A percentile compares a stretch with the other conserved stretches of the same genome.
Conservation (phyloP, 768 basidiomycete genomes). For the Termitomyces sp. region DNA sequence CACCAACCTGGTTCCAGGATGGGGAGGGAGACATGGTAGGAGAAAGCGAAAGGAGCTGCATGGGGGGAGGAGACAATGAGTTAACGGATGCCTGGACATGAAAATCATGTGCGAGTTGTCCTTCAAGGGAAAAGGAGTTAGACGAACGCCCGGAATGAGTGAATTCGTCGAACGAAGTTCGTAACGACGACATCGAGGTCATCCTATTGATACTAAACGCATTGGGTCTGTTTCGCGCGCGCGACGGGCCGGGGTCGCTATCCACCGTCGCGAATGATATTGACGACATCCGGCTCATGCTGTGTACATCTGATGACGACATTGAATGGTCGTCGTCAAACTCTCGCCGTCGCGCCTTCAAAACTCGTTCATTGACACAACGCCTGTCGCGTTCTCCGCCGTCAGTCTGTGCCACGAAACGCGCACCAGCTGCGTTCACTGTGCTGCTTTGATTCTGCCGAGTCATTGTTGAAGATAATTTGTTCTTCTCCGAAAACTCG, state of each 20-base stretch:
- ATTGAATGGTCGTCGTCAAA: conserved; percentile 90
- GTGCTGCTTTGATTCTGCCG: conserved; percentile 51
- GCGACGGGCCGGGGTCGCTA: conserved; percentile 78
- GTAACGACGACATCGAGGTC: conserved; percentile 71
- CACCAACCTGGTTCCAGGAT: conserved; percentile 50
- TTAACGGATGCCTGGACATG: conserved; percentile 66
- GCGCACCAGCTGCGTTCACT: conserved; percentile 57
- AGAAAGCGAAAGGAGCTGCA: conserved; percentile 70
- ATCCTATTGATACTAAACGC: conserved; percentile 67
- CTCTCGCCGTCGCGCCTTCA: conserved; percentile 77
- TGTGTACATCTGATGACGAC: conserved; percentile 83
- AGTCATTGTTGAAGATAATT: conserved; percentile 57
- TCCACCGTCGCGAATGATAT: conserved; percentile 83
- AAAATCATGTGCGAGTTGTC: conserved; percentile 73
- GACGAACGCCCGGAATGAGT: conserved; percentile 72
- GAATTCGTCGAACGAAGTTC: conserved; percentile 71
- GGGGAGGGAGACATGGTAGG: conserved; percentile 54
- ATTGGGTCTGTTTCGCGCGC: conserved; percentile 58
- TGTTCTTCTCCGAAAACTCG: conserved; percentile 41
- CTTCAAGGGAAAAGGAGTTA: conserved; percentile 73
- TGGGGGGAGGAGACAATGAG: conserved; percentile 68
- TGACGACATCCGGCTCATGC: conserved; percentile 66
- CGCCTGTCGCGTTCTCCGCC: conserved; percentile 44
- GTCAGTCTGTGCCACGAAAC: conserved; percentile 34
- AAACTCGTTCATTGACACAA: conserved; percentile 53